Conservation (phyloP, 2,329 filamentous ascomycete species). For the Botrytis fabae region DNA sequence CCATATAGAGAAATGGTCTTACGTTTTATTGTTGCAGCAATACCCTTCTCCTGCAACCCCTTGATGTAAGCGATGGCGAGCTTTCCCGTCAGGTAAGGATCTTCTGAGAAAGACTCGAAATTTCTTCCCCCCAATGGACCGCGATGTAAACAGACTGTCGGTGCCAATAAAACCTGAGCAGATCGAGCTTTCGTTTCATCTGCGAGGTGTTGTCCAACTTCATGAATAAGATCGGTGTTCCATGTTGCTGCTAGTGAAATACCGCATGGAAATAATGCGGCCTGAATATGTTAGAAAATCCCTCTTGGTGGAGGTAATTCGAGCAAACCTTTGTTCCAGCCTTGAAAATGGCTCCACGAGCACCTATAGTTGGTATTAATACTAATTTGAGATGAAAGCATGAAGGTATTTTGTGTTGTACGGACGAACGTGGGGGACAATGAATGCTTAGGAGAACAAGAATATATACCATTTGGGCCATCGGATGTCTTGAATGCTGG, state of each 20-base stretch:
- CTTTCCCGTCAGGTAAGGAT: slow-evolving; percentile 74
- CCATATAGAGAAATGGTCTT: slow-evolving; percentile 22
- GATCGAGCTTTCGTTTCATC: slow-evolving; percentile 72
- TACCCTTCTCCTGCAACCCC: slow-evolving; percentile 70
- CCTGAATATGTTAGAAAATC: slow-evolving; percentile 46
- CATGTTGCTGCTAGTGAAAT: slow-evolving; percentile 78
- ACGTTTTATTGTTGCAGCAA: slow-evolving; percentile 80
- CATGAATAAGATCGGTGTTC: slow-evolving; percentile 68
- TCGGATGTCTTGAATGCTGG: slow-evolving; percentile 67
- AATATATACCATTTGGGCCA: slow-evolving; percentile 60
- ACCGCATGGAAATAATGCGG: slow-evolving; percentile 77
- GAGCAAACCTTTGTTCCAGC: slow-evolving; percentile 59
- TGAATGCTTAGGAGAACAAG: too few species aligned
- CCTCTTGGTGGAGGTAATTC: neutral
- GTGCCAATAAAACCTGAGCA: slow-evolving; percentile 71
- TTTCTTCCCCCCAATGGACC: slow-evolving; percentile 82
- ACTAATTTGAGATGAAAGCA: neutral
- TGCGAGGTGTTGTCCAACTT: slow-evolving; percentile 70
- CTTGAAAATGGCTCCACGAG: slow-evolving; percentile 67
- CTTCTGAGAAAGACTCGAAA: slow-evolving; percentile 85
- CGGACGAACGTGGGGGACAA: neutral
- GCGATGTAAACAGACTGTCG: slow-evolving; percentile 79
- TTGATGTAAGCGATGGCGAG: slow-evolving; percentile 71
- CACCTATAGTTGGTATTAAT: slow-evolving; percentile 34
- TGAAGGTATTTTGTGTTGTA: neutral